Percentiles rank a stretch among this genome's conserved stretches.
phyloP scores from a whole-genome alignment of 768 basidiomycete genomes.

The Pleurotus djamor region DNA sequence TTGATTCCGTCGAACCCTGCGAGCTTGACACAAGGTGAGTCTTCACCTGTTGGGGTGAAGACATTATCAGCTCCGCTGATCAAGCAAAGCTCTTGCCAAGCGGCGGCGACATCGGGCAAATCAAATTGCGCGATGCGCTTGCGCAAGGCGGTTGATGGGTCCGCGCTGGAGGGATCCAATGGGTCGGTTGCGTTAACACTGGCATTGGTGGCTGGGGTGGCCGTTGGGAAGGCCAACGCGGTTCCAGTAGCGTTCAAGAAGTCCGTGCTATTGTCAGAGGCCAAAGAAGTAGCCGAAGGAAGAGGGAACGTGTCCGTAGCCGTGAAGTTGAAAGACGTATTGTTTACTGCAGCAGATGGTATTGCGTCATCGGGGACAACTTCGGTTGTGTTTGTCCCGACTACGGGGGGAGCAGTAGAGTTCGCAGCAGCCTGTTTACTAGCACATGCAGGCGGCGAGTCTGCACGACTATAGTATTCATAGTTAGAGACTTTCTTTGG shows the following conservation, averaged over 20 bases:
- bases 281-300: neutral
- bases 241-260: conserved; percentile 14
- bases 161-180: conserved; percentile 12
- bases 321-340: neutral
- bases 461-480: conserved; percentile 19
- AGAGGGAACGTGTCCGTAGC: neutral
- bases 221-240: neutral
- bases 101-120: conserved; percentile 32
- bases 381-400: conserved; percentile 11
- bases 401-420: conserved; percentile 14
- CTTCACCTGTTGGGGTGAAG: conserved; percentile 19
- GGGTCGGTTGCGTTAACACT: conserved; percentile 6
- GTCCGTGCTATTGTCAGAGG: neutral
- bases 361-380: conserved; percentile 8
- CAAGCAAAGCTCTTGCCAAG: conserved; percentile 45
- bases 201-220: conserved; percentile 4
- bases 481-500: too few relatives aligned
- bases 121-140: conserved; percentile 25
- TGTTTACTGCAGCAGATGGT: neutral
- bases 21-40: conserved; percentile 35
- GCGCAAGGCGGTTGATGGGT: neutral
- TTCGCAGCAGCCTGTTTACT: conserved; percentile 16
- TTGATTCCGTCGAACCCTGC: conserved; percentile 37
- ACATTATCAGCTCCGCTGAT: conserved; percentile 34
- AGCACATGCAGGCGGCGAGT: conserved; percentile 29